phyloP scores from a whole-genome alignment of 148 eudicot genomes.

The Cornus florida region DNA sequence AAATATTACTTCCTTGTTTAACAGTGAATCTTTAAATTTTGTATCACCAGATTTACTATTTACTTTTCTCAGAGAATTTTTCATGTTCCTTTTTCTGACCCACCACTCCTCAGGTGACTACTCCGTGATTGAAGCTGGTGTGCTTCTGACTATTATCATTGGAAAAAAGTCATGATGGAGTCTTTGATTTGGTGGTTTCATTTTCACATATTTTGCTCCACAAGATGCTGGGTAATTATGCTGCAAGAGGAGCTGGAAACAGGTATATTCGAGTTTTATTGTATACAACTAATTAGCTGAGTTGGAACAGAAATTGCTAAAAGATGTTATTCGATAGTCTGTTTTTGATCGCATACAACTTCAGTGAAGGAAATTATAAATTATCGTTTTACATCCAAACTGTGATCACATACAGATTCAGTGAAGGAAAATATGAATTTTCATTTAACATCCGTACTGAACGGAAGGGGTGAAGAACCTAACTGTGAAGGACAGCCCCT shows the following conservation, averaged over 20 bases:
- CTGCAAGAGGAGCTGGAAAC: conserved; percentile 11
- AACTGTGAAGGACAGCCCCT: neutral
- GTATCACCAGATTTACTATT: neutral
- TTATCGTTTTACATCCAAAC: conserved; percentile 8
- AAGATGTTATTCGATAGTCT: conserved; percentile 8
- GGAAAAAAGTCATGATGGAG: conserved; percentile 1
- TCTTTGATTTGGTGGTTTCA: conserved; percentile 10
- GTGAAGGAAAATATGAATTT: conserved; percentile 8
- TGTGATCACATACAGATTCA: conserved; percentile 14
- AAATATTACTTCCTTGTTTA: neutral
- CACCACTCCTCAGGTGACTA: neutral
- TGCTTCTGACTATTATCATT: neutral
- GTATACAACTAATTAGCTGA: neutral
- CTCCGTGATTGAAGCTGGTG: neutral
- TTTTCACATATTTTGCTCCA: conserved; percentile 3
- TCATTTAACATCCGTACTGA: conserved; percentile 8
- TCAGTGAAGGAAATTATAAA: conserved; percentile 7
- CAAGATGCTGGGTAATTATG: conserved; percentile 8
- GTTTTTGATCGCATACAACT: conserved; percentile 12
- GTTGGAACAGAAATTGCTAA: neutral
- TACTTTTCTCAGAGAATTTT: neutral
- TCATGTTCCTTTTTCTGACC: neutral
- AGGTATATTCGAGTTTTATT: neutral
- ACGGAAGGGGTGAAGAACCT: neutral
- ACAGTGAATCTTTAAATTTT: neutral